A percentile compares a stretch with the other conserved stretches of the same genome.
These are phyloP conservation scores for Thamnidium elegans DNA, from an alignment of 192 early-diverging fungal species.

Conservation along the genomic window DNA sequence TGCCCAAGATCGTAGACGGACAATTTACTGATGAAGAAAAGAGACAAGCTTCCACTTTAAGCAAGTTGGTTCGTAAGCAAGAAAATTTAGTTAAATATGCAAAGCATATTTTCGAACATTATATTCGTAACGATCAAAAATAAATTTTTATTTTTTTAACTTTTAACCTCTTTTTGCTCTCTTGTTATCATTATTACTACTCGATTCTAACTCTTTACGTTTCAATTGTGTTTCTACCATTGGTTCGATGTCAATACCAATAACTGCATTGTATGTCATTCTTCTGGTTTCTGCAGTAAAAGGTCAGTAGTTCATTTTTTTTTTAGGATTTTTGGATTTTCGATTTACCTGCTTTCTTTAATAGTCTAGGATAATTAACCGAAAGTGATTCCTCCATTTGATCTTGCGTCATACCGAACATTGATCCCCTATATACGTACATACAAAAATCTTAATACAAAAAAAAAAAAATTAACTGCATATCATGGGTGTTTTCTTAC, in stretches of 20 bases:
- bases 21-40: conserved; percentile 22
- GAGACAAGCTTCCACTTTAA: conserved; percentile 37
- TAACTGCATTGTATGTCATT: conserved; percentile 19
- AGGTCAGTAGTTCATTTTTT: not conserved
- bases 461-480: not conserved
- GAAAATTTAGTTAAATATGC: conserved; percentile 53
- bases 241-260: conserved; percentile 1
- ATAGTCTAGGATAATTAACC: conserved; percentile 23
- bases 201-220: not conserved
- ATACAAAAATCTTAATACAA: not conserved
- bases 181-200: not conserved
- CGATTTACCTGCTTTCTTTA: conserved; percentile 34
- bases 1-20: conserved; percentile 20
- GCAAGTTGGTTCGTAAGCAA: conserved; percentile 43
- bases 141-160: not conserved
- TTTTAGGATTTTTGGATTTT: not conserved
- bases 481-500: conserved; percentile 40
- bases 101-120: conserved; percentile 31
- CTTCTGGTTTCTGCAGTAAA: conserved; percentile 15
- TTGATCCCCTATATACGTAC: conserved; percentile 16
- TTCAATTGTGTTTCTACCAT: not conserved
- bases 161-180: not conserved
- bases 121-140: not conserved
- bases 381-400: conserved; percentile 21
- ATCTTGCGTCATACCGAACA: conserved; percentile 26